phyloP scores from a whole-genome alignment of 2,329 filamentous ascomycete genomes.

The Fusarium sp. region DNA sequence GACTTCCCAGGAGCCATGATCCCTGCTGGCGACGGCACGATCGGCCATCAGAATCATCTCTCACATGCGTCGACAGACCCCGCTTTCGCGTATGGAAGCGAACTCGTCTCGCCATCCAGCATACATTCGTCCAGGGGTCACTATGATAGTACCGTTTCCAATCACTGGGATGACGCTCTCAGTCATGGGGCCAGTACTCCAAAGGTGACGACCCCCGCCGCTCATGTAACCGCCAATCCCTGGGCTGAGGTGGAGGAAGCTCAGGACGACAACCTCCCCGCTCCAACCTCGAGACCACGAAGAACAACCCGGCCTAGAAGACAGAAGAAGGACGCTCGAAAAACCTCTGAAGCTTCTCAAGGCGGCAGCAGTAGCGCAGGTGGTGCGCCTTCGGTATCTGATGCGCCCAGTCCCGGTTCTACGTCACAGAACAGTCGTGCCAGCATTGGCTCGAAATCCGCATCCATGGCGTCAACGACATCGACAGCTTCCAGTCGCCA shows the following conservation, averaged over 20 bases:
- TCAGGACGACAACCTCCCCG: constrained; percentile 14
- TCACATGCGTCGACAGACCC: constrained; percentile 32
- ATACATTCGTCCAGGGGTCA: constrained; percentile 38
- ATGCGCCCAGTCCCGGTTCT: constrained; percentile 42
- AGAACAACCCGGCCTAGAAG: constrained; percentile 32
- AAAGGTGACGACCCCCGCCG: constrained; percentile 42
- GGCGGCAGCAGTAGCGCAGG: constrained; percentile 34
- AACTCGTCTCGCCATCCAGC: constrained; percentile 41
- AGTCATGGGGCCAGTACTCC: constrained; percentile 41
- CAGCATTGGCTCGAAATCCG: constrained; percentile 40
- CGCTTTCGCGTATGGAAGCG: constrained; percentile 34
- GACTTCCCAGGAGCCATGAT: constrained; percentile 40
- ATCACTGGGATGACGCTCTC: constrained; percentile 40
- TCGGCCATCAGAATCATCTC: constrained; percentile 36
- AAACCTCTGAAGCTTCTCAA: constrained; percentile 33
- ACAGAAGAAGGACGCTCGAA: constrained; percentile 37
- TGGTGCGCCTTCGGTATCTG: constrained; percentile 34
- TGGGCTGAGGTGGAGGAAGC: constrained; percentile 42
- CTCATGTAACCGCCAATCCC: constrained; percentile 37
- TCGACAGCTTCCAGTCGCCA: constrained; percentile 44
- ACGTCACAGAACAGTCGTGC: constrained; percentile 41
- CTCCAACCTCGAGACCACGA: constrained; percentile 29
- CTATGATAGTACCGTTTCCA: constrained; percentile 29
- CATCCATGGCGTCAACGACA: constrained; percentile 38
- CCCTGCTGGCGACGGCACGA: constrained; percentile 10